Conservation (phyloP, 192 early-diverging fungal genomes). For the Coemansia sp. region DNA sequence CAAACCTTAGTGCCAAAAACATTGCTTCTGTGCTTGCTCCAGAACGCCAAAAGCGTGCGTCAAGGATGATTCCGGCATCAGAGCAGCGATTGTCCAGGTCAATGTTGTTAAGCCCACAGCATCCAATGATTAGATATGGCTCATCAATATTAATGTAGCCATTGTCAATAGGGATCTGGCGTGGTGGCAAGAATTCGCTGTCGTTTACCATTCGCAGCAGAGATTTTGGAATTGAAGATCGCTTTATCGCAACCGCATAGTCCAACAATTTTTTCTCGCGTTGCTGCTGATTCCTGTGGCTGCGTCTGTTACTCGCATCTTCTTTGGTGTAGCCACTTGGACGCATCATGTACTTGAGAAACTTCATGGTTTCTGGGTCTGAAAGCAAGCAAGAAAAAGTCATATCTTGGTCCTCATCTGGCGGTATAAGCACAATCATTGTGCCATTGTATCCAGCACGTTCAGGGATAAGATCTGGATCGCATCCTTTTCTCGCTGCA, state of each 20-base stretch:
- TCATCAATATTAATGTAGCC: conserved; percentile 34
- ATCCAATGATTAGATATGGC: conserved; percentile 39
- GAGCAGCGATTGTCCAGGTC: conserved; percentile 19
- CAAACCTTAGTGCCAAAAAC: conserved; percentile 40
- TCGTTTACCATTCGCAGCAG: conserved; percentile 10
- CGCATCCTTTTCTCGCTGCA: conserved; percentile 10
- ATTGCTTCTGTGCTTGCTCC: conserved; percentile 36
- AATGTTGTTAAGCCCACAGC: conserved; percentile 41
- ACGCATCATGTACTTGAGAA: conserved; percentile 33
- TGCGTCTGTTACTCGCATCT: conserved; percentile 19
- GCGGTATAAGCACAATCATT: conserved; percentile 32
- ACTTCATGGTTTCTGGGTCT: conserved; percentile 32
- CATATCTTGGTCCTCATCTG: conserved; percentile 36
- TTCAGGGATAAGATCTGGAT: conserved; percentile 21
- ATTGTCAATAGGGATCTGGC: conserved; percentile 19
- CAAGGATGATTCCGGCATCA: conserved; percentile 42
- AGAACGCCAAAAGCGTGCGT: conserved; percentile 44
- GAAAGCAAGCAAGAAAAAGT: conserved; percentile 31
- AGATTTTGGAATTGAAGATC: conserved; percentile 27
- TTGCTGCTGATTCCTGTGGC: conserved; percentile 22
- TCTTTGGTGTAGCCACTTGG: conserved; percentile 20
- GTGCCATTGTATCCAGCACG: conserved; percentile 17
- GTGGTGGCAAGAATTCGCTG: conserved; percentile 31
- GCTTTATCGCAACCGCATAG: conserved; percentile 31
- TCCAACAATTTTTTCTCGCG: conserved; percentile 28